These are phyloP conservation scores for Veloboletus limbatus DNA, from an alignment of 1,284 basidiomycete species.

Conservation along the genomic window DNA sequence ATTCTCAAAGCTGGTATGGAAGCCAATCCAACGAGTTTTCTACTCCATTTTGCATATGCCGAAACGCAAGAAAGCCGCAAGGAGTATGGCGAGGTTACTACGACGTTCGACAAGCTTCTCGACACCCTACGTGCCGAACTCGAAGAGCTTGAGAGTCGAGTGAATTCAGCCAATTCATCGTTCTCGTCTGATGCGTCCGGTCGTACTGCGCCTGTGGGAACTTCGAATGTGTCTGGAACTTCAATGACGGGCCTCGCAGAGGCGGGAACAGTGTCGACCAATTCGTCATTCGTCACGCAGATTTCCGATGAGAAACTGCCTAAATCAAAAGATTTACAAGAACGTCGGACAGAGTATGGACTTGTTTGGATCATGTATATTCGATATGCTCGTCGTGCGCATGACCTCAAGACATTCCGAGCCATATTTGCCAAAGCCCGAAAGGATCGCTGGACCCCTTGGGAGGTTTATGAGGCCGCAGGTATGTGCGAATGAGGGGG, in stretches of 20 bases:
- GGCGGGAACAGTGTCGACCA: constrained; percentile 32
- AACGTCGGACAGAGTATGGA: constrained; percentile 65
- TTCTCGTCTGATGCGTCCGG: constrained; percentile 35
- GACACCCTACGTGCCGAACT: constrained; percentile 69
- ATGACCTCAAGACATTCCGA: constrained; percentile 67
- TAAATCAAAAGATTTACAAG: constrained; percentile 53
- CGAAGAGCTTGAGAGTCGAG: constrained; percentile 58
- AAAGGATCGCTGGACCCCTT: constrained; percentile 81
- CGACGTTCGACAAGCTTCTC: constrained; percentile 71
- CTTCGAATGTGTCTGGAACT: constrained; percentile 15
- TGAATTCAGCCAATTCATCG: constrained; percentile 44
- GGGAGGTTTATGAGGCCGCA: constrained; percentile 93
- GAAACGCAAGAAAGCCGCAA: constrained; percentile 77
- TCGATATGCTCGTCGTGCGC: constrained; percentile 56
- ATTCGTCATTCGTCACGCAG: constrained; percentile 43
- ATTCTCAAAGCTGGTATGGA: constrained; percentile 84
- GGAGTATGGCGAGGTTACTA: constrained; percentile 65
- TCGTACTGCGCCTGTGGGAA: constrained; percentile 30
- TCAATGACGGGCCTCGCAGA: constrained; percentile 22
- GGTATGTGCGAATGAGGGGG: constrained; percentile 49
- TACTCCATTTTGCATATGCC: constrained; percentile 87
- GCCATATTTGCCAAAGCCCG: constrained; percentile 83
- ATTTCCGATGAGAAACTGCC: constrained; percentile 46
- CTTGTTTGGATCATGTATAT: constrained; percentile 86
- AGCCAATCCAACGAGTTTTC: constrained; percentile 84